A percentile compares a stretch with the other conserved stretches of the same genome.
These are phyloP conservation scores for Candida sanyiensis DNA, from an alignment of 805 yeast species.

Conservation along the genomic window DNA sequence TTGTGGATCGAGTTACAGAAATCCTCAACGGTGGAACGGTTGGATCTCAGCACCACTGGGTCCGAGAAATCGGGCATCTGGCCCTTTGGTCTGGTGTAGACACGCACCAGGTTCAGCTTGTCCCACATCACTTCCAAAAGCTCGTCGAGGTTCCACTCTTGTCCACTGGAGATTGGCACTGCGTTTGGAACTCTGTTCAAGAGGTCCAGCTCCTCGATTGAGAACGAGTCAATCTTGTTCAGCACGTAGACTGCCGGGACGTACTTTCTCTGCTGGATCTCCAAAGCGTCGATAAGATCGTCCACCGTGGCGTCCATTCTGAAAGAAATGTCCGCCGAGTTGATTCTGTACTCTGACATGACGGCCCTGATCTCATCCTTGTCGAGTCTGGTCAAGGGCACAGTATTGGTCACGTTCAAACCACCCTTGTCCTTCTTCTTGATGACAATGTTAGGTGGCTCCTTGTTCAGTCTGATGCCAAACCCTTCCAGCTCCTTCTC, in stretches of 20 bases:
- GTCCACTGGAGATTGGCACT: conserved; percentile 92
- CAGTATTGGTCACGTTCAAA: conserved; percentile 86
- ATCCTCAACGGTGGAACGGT: conserved; percentile 83
- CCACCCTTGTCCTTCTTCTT: conserved; percentile 97
- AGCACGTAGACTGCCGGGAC: conserved; percentile 93
- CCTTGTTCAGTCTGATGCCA: conserved; percentile 88
- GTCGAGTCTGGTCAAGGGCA: conserved; percentile 85
- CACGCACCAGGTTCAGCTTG: conserved; percentile 82
- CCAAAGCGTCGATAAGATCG: conserved; percentile 90
- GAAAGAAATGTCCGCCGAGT: conserved; percentile 93
- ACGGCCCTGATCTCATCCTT: conserved; percentile 94
- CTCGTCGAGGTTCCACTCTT: conserved; percentile 97
- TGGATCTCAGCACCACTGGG: conserved; percentile 86
- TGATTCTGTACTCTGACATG: conserved; percentile 89
- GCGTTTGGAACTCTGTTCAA: conserved; percentile 93
- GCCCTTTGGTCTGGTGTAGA: conserved; percentile 96
- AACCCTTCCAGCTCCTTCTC: conserved; percentile 96
- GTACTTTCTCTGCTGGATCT: conserved; percentile 84
- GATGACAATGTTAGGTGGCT: conserved; percentile 88
- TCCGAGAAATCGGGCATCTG: conserved; percentile 87
- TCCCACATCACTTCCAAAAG: conserved; percentile 95
- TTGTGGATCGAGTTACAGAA: conserved; percentile 96
- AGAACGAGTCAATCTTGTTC: conserved; percentile 93
- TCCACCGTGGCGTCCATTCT: conserved; percentile 98
- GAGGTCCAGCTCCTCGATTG: conserved; percentile 87